phyloP scores from a whole-genome alignment of 2,329 filamentous ascomycete genomes.

The Parafenestella ontariensis region DNA sequence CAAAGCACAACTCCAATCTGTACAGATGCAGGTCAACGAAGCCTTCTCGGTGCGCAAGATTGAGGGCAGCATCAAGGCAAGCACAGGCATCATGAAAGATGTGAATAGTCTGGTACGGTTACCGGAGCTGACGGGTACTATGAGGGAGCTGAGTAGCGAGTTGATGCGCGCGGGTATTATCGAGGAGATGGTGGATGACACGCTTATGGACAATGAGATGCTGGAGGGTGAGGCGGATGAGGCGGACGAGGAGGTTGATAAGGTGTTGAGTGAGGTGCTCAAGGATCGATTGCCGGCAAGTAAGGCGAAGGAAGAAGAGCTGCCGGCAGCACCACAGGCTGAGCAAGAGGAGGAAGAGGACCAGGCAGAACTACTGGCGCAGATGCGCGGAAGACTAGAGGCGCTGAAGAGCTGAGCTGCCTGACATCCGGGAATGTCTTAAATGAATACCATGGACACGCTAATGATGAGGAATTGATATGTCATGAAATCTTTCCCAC shows the following conservation, averaged over 20 bases:
- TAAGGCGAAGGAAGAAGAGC: slow-evolving; percentile 61
- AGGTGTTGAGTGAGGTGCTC: slow-evolving; percentile 88
- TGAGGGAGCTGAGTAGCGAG: slow-evolving; percentile 86
- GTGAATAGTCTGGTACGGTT: slow-evolving; percentile 85
- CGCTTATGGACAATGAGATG: slow-evolving; percentile 72
- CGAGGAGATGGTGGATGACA: slow-evolving; percentile 94
- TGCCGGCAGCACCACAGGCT: slow-evolving; percentile 60
- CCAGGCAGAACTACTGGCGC: slow-evolving; percentile 86
- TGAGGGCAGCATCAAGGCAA: slow-evolving; percentile 85
- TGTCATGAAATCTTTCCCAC: background rate
- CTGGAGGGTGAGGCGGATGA: slow-evolving; percentile 77
- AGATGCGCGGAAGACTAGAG: slow-evolving; percentile 92
- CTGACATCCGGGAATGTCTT: background rate
- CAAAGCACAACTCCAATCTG: slow-evolving; percentile 89
- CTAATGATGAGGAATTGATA: background rate
- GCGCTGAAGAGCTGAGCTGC: slow-evolving; percentile 79
- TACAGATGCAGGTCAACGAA: slow-evolving; percentile 97
- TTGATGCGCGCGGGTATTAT: slow-evolving; percentile 95
- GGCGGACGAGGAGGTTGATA: slow-evolving; percentile 79
- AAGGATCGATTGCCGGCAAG: slow-evolving; percentile 79
- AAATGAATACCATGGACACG: background rate
- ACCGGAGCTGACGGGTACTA: slow-evolving; percentile 86
- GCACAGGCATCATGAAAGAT: slow-evolving; percentile 95
- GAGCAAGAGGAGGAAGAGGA: slow-evolving; percentile 82
- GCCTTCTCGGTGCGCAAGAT: slow-evolving; percentile 96